Evolutionary conservation across 2,329 filamentous ascomycete genomes (phyloP).

Genomic region (Curvularia eragrostidis): DNA sequence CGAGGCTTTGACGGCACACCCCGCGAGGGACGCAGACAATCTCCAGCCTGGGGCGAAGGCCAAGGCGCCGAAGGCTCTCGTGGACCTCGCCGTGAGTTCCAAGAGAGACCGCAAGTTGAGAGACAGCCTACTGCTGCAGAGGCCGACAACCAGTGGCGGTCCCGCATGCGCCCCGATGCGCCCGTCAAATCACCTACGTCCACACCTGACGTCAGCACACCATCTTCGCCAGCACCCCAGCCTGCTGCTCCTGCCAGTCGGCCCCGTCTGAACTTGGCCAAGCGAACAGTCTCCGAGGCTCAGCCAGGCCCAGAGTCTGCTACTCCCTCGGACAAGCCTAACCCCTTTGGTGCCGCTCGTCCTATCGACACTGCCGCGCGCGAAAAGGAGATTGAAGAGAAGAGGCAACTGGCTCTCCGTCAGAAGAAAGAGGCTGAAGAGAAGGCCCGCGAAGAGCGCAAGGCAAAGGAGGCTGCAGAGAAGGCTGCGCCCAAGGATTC

Average conservation of each 20-base stretch:
- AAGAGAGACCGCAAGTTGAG: constrained; percentile 65
- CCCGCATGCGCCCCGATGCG: constrained; percentile 85
- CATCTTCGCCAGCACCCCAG: constrained; percentile 73
- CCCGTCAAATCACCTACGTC: constrained; percentile 66
- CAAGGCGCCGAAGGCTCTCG: constrained; percentile 76
- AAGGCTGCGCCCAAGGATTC: constrained; percentile 64
- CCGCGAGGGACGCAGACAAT: constrained; percentile 55
- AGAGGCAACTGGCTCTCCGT: constrained; percentile 72
- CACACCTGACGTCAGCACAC: constrained; percentile 76
- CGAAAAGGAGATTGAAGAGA: constrained; percentile 90
- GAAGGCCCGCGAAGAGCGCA: constrained; percentile 76
- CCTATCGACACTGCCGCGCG: constrained; percentile 92
- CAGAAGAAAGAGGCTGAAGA: constrained; percentile 89
- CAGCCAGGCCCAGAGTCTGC: constrained; percentile 55
- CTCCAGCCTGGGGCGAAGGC: constrained; percentile 78
- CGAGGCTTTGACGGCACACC: constrained; percentile 56
- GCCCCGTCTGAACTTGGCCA: constrained; percentile 85
- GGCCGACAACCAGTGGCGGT: constrained; percentile 90
- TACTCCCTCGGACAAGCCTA: constrained; percentile 73
- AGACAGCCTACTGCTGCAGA: constrained; percentile 86
- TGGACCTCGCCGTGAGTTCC: constrained; percentile 77
- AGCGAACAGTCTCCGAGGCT: constrained; percentile 87
- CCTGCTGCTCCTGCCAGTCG: constrained; percentile 67
- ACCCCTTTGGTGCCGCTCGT: constrained; percentile 89
- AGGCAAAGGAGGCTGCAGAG: constrained; percentile 60